Base-by-base conservation (phyloP, 768 basidiomycete genomes). In the Hypholoma sublateritium region DNA sequence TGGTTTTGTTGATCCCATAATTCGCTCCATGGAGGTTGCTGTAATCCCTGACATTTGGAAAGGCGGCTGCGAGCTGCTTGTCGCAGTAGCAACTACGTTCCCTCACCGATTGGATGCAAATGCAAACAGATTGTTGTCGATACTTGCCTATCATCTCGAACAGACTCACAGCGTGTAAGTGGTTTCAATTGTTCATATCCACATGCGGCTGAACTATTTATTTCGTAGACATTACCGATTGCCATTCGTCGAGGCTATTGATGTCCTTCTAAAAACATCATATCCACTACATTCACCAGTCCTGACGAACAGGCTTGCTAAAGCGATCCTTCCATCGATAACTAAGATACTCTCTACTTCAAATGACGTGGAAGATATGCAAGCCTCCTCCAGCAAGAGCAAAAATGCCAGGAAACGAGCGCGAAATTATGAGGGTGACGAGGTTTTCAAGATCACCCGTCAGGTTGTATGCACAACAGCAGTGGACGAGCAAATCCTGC, bases 351-450 rank as follows among this genome's bases (percentile, higher is more conserved):
- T 89, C 55, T 67, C 79, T 0, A 68, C 69, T 4, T 70, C 64
- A 12, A 1, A 62, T 68, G 37, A 61, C 56, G 19, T 44, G 53
- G 22, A 65, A 64, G 3, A 62, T 69, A 63, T 57, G 9, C 58
- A 64, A 41, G 63, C 61, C 2, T 37, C 62, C 14, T 54, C 62
- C 45, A 72, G 63, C 12, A 75, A 71, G 57, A 74, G 65, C 13
- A 84, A 76, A 66, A 85, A 83, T 62, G 80, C 82, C 53, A 92
- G 85, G 68, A 93, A 90, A 67, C 77, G 87, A 45, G 77, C 80
- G 17, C 80, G 85, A 19, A 85, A 79, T 12, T 92, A 85, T 60
- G 89, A 93, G 69, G 89, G 84, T 9, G 90, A 90, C 53, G 89
- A 88, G 63, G 72, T 88, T 5, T 85, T 94, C 69, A 83, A 79